A percentile compares a stretch with the other conserved stretches of the same genome.
phyloP scores from a whole-genome alignment of 352 stramenopile species.

The Pythium folliculosum region DNA sequence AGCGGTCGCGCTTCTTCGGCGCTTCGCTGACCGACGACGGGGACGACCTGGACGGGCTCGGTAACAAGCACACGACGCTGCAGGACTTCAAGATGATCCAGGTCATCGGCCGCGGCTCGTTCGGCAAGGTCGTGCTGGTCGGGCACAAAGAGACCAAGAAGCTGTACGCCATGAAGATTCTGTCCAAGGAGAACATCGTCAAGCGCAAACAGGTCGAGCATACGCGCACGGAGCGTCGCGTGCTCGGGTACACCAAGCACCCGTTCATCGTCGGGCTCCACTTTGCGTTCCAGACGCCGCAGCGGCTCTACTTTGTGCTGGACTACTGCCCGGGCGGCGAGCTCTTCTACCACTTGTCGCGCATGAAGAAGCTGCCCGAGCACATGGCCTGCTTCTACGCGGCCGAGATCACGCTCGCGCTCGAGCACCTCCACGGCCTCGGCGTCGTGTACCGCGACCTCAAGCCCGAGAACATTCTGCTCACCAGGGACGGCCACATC shows the following conservation, averaged over 20 bases:
- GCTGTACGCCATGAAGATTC: constrained; percentile 91
- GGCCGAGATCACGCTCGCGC: constrained; percentile 93
- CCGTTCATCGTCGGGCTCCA: constrained; percentile 98
- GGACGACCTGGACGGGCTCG: constrained; percentile 63
- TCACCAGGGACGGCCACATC: constrained; percentile 94
- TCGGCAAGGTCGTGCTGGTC: constrained; percentile 88
- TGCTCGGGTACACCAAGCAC: constrained; percentile 95
- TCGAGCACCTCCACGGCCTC: constrained; percentile 95
- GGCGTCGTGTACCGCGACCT: constrained; percentile 96
- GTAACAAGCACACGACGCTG: constrained; percentile 88
- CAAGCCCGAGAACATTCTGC: constrained; percentile 95
- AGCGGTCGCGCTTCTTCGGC: constrained; percentile 70
- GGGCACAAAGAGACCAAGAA: constrained; percentile 89
- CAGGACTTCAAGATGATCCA: constrained; percentile 90
- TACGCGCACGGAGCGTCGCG: constrained; percentile 95
- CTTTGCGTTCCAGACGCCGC: constrained; percentile 96
- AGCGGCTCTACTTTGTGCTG: constrained; percentile 98
- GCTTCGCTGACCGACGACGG: constrained; percentile 58
- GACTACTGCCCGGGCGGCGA: constrained; percentile 98
- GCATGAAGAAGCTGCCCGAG: constrained; percentile 96
- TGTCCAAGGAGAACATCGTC: constrained; percentile 88
- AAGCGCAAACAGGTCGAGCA: constrained; percentile 96
- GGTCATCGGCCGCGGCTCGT: constrained; percentile 88
- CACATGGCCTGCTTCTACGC: constrained; percentile 95
- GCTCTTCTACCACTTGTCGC: constrained; percentile 97